These are phyloP conservation scores for Kazachstania bromeliacearum DNA, from an alignment of 805 yeast species.

Conservation along the genomic window DNA sequence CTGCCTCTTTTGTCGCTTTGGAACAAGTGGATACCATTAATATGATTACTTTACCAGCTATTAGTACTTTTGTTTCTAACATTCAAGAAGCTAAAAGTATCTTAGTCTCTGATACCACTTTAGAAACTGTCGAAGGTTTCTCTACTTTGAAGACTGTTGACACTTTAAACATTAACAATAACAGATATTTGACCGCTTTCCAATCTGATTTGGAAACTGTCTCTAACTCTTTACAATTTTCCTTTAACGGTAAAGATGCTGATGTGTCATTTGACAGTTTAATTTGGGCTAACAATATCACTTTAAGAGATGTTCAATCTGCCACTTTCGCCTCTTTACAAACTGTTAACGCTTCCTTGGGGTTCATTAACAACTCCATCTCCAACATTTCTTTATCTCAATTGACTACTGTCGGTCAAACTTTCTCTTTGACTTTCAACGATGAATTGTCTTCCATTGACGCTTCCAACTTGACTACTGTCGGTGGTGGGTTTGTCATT, in stretches of 20 bases:
- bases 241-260: constrained; percentile 76
- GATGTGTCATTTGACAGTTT: constrained; percentile 60
- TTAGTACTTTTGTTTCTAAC: constrained; percentile 57
- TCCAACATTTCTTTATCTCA: constrained; percentile 43
- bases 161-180: constrained; percentile 83
- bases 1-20: constrained; percentile 68
- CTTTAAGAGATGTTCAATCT: constrained; percentile 71
- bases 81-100: constrained; percentile 66
- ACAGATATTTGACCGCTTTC: constrained; percentile 62
- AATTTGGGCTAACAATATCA: constrained; percentile 78
- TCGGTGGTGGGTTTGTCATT: constrained; percentile 92
- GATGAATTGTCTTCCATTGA: constrained; percentile 57
- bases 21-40: constrained; percentile 72
- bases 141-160: constrained; percentile 35
- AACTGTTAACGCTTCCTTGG: constrained; percentile 69
- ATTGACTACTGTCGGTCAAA: constrained; percentile 64
- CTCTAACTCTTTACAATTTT: constrained; percentile 63
- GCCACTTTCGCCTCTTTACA: constrained; percentile 61
- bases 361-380: constrained; percentile 67
- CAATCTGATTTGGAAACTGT: constrained; percentile 67
- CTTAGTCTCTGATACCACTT: constrained; percentile 62
- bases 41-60: constrained; percentile 81
- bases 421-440: constrained; percentile 69
- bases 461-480: constrained; percentile 56
- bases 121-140: constrained; percentile 61